Base-by-base conservation (phyloP, 345 rosid genomes). In the Moricandia moricandioides region DNA sequence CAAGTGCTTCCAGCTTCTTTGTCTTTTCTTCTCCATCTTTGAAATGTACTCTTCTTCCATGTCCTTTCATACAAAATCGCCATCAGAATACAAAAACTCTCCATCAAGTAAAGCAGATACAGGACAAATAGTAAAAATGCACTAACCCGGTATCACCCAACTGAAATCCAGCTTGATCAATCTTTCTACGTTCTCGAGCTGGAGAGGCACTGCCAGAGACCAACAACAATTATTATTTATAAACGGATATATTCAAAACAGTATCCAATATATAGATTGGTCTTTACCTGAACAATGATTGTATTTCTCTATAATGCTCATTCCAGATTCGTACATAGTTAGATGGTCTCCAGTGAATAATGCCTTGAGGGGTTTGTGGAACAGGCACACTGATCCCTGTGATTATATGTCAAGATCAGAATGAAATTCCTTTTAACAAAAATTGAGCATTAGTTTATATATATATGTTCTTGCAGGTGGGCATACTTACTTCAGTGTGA, bases 401-500 rank as follows among this genome's bases (percentile, higher is more conserved):
- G 52, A 2, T 59, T 69, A 65, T 43, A 29, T 62, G 10, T 27
- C 37, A 52, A 69, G 49, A 69, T 39, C 70, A 63, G 62, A 8
- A 13, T 60, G 62, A 21, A 34, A 21, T 33, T 13, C 21, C 12
- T 59, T 57, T 14, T 52, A 30, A 30, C 37, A 58, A 33, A 67
- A n/a, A 8, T 0, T n/a, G 21, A 65, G 24, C 51, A 57, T 34
- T 60, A n/a, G 14, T 45, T 45, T 21, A 21, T 67, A 18, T 8
- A 26, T 51, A 7, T 61, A 63, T 55, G 80, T 21, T 69, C 14
- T 62, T 70, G 65, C 35, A 70, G 35, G 65, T 70, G 33, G 17
- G 64, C 45, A 67, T 59, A 80, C 85, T 78, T 68, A 87, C 91
- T 76, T 70, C 55, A 10, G 89, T 55, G 75, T 88, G 89, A 62